These are phyloP conservation scores for Sabuloglossum arenarium DNA, from an alignment of 495 filamentous ascomycete genomes.

Conservation along the genomic window DNA sequence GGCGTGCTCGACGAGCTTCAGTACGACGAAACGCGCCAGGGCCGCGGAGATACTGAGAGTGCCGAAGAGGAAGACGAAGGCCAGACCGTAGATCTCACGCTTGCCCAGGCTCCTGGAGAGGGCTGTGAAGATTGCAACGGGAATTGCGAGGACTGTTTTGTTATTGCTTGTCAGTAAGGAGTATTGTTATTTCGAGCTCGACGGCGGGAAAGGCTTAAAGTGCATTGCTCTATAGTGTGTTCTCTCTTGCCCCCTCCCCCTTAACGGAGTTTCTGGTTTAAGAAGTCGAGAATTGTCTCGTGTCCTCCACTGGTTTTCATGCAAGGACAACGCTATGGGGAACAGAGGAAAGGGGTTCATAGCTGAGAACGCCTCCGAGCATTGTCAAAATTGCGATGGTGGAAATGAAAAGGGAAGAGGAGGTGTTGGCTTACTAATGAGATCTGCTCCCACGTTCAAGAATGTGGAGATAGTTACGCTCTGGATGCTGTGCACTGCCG, in stretches of 20 bases:
- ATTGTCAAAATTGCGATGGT: too few relatives aligned
- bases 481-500: conserved; percentile 13
- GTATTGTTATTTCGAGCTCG: too few relatives aligned
- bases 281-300: too few relatives aligned
- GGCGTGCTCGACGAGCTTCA: conserved; percentile 11
- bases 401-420: not conserved
- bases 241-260: too few relatives aligned
- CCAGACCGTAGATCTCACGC: conserved; percentile 9
- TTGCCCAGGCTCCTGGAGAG: conserved; percentile 4
- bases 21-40: conserved; percentile 10
- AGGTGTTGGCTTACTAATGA: not conserved
- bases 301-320: too few relatives aligned
- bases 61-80: conserved; percentile 15
- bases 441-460: not conserved
- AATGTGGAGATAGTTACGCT: conserved; percentile 10
- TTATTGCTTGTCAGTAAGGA: not conserved
- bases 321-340: too few relatives aligned
- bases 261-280: too few relatives aligned
- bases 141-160: not conserved
- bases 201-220: too few relatives aligned
- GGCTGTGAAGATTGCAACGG: not conserved
- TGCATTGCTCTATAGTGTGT: too few relatives aligned
- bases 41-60: conserved; percentile 13
- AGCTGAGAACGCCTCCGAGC: too few relatives aligned
- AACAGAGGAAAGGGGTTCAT: too few relatives aligned